Percentiles rank a stretch among this genome's conserved stretches.
phyloP scores from a whole-genome alignment of 768 basidiomycete species.

The Collybia sp. region DNA sequence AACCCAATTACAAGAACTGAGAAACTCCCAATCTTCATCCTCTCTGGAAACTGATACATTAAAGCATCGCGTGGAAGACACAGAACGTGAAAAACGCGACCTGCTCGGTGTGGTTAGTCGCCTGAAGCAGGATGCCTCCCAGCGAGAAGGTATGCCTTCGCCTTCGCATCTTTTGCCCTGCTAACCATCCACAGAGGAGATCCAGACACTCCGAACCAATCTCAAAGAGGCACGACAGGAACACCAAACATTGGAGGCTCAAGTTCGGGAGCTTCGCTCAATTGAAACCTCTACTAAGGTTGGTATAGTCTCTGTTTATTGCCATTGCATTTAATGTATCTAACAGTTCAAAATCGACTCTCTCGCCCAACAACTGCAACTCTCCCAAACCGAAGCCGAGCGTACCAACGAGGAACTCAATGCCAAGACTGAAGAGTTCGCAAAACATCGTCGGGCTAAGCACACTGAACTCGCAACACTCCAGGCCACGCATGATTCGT shows the following conservation, averaged over 20 bases:
- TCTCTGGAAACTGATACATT: conserved; percentile 56
- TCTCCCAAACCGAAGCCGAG: conserved; percentile 72
- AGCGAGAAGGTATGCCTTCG: conserved; percentile 63
- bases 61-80: conserved; percentile 62
- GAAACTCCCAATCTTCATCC: conserved; percentile 56
- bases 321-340: not conserved
- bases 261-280: conserved; percentile 69
- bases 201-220: conserved; percentile 59
- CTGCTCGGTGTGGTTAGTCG: conserved; percentile 80
- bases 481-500: conserved; percentile 72
- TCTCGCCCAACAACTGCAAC: conserved; percentile 73
- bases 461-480: conserved; percentile 73
- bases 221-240: conserved; percentile 77
- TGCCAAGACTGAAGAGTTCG: conserved; percentile 75
- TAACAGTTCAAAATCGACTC: conserved; percentile 83
- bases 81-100: conserved; percentile 88
- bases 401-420: conserved; percentile 66
- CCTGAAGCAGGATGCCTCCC: conserved; percentile 68
- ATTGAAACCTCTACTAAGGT: conserved; percentile 77
- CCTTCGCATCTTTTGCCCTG: not conserved
- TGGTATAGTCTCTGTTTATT: conserved; percentile 7
- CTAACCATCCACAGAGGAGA: conserved; percentile 50
- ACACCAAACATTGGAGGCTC: conserved; percentile 59
- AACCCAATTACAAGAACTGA: conserved; percentile 50
- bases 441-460: conserved; percentile 77